Evolutionary conservation across 306 rosid species (phyloP).

Genomic region (Acacia melanoxylon): DNA sequence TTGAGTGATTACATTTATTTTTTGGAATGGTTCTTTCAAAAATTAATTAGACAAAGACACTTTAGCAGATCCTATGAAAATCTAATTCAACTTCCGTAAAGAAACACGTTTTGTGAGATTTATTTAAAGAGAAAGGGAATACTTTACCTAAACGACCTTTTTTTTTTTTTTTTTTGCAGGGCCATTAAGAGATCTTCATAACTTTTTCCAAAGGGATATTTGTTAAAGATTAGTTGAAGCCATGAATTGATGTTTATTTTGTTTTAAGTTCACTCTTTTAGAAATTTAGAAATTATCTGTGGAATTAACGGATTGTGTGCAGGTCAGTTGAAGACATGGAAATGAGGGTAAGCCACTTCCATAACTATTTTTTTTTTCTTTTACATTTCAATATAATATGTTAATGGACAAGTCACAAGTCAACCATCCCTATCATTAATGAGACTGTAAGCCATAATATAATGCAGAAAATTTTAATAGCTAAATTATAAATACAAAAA

Average conservation of each 20-base stretch:
- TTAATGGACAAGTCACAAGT: too few relatives aligned
- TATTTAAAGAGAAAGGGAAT: background rate
- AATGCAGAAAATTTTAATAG: too few relatives aligned
- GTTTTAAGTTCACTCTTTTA: background rate
- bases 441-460: too few relatives aligned
- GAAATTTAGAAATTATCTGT: background rate
- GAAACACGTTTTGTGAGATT: background rate
- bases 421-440: too few relatives aligned
- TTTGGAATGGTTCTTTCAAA: background rate
- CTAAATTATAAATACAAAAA: too few relatives aligned
- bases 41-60: background rate
- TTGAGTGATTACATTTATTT: too few relatives aligned
- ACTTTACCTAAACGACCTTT: background rate
- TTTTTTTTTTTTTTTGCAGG: background rate
- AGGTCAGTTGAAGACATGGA: background rate
- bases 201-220: background rate
- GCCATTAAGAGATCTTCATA: background rate
- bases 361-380: too few relatives aligned
- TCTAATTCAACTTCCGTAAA: background rate
- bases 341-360: too few relatives aligned
- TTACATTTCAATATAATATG: too few relatives aligned
- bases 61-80: background rate
- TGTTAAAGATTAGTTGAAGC: background rate
- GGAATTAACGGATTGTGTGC: background rate
- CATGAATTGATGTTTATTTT: background rate